Conservation (phyloP, 2,329 filamentous ascomycete genomes). For the Trichoderma asperellum region DNA sequence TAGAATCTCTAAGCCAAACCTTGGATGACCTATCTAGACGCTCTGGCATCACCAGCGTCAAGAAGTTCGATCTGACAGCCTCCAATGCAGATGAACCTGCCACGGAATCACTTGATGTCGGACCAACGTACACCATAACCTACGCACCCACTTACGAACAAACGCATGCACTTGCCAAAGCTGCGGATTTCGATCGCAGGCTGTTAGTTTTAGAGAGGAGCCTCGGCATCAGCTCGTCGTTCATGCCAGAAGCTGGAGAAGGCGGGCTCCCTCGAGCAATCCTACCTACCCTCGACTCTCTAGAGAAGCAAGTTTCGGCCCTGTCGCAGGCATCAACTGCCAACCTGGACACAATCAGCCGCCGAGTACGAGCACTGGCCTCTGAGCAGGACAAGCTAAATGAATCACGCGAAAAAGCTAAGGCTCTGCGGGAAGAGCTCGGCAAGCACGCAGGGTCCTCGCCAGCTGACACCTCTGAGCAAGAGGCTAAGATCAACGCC, state of each 20-base stretch:
- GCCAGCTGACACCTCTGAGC: constrained; percentile 63
- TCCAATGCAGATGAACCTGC: constrained; percentile 33
- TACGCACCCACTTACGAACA: constrained; percentile 68
- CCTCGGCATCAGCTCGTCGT: constrained; percentile 75
- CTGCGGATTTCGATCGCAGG: constrained; percentile 84
- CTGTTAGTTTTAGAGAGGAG: constrained; percentile 78
- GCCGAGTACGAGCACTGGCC: constrained; percentile 70
- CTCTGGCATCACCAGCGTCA: constrained; percentile 29
- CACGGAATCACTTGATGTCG: not conserved
- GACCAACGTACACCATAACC: constrained; percentile 65
- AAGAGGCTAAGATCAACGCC: constrained; percentile 85
- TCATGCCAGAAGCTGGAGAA: constrained; percentile 64
- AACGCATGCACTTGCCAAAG: constrained; percentile 74
- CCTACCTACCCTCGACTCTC: constrained; percentile 76
- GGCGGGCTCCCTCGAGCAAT: constrained; percentile 68
- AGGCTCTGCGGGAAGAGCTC: constrained; percentile 63
- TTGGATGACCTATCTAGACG: constrained; percentile 65
- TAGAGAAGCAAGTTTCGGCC: constrained; percentile 79
- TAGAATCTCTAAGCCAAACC: constrained; percentile 71
- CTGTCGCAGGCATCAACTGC: constrained; percentile 73
- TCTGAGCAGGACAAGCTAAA: constrained; percentile 74
- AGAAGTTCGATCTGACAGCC: constrained; percentile 29
- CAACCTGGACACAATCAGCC: constrained; percentile 72
- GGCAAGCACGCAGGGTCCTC: constrained; percentile 48
- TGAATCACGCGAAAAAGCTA: constrained; percentile 65